phyloP scores from a whole-genome alignment of 1,139 yeast species.

The Spathaspora jeffriesii region DNA sequence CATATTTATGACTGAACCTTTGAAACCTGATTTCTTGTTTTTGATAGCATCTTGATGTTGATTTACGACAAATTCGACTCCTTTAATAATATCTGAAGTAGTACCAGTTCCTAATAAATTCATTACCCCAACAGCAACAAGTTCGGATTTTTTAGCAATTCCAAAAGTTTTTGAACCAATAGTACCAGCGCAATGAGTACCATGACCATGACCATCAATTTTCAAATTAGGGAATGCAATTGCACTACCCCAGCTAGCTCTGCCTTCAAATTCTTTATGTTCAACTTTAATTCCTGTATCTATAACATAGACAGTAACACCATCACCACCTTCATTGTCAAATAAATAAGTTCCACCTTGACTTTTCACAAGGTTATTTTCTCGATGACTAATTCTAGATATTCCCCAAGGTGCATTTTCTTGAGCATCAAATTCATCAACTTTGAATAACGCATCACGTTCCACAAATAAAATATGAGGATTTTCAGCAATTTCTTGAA shows the following conservation, averaged over 20 bases:
- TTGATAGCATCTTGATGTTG: conserved; percentile 61
- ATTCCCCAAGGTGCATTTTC: conserved; percentile 46
- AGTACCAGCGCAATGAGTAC: conserved; percentile 89
- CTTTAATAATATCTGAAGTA: conserved; percentile 80
- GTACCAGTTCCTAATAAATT: conserved; percentile 78
- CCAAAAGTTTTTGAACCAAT: conserved; percentile 76
- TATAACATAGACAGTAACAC: conserved; percentile 88
- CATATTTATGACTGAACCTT: conserved; percentile 89
- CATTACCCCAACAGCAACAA: conserved; percentile 79
- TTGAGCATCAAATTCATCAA: conserved; percentile 36
- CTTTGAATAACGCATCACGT: conserved; percentile 31
- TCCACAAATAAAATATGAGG: conserved; percentile 37
- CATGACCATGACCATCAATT: conserved; percentile 93
- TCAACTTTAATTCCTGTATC: conserved; percentile 89
- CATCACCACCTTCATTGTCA: conserved; percentile 85
- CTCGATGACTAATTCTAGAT: conserved; percentile 34
- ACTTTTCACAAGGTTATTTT: conserved; percentile 16
- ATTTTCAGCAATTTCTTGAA: conserved; percentile 25
- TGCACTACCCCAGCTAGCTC: conserved; percentile 95
- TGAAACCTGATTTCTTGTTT: conserved; percentile 62
- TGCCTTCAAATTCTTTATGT: conserved; percentile 85
- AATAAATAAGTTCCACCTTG: conserved; percentile 48
- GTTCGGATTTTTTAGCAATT: conserved; percentile 73
- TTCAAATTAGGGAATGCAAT: conserved; percentile 84
- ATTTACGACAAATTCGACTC: conserved; percentile 76